Evolutionary conservation across 225 moss, liverwort and hornwort species (phyloP), one percentile per base, ranked within the genome.

Genomic region (Physcomitrium patens): DNA sequence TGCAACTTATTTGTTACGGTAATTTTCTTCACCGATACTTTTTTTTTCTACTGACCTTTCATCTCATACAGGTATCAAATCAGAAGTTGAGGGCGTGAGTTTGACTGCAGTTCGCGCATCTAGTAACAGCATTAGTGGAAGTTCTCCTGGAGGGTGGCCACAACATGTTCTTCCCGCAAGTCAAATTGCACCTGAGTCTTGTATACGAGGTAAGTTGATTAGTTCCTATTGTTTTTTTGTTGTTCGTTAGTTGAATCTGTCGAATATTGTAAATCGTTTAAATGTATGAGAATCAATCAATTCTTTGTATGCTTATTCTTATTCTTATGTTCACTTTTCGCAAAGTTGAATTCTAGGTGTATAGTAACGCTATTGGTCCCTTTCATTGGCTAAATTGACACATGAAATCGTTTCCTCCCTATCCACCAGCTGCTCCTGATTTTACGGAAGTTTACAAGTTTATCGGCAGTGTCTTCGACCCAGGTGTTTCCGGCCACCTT

Each of bases 361-460:
- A 19, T n/a, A 54, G 19, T 18, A 16, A 28, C 27, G 60, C 7
- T 28, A 58, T 22, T 22, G 3, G 1, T 58, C 24, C 7, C 31
- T 37, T 37, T 37, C 31, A 37, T 37, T 37, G 2, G 8, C 54
- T 55, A 16, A 55, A 17, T 18, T 55, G 54, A 55, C 54, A 19
- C 19, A 20, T 49, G 2, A 49, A 49, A 2, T 12, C 16, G 1
- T 26, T 72, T 28, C 17, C 11, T 68, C 67, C 10, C 8, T 13
- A 63, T 69, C 69, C 86, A 91, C 45, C 90, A 99, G 99, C 93
- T 67, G 83, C 90, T 47, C 99, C 95, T 19, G 94, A 99, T 73
- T 99, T 99, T 50, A 89, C 90, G 49, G 95, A 93, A 85, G 99
- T 99, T 1, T 99, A 99, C 84, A 90, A 90, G 81, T 99, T 99